phyloP scores from a whole-genome alignment of 306 rosid genomes.

The Potentilla sterilis region DNA sequence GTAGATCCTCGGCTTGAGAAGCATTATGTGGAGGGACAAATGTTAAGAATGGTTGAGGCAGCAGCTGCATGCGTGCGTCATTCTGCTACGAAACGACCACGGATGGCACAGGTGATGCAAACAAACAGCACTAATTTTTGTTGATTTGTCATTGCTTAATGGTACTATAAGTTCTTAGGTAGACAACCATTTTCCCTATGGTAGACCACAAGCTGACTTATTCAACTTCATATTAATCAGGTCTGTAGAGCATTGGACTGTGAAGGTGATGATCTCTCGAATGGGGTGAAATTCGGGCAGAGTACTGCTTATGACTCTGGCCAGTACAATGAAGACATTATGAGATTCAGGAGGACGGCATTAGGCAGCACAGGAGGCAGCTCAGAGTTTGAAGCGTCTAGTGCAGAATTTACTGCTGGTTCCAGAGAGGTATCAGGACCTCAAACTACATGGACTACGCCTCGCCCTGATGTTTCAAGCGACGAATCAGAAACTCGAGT shows the following conservation, averaged over 20 bases:
- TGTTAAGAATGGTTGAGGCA: slow-evolving; percentile 82
- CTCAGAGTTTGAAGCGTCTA: slow-evolving; percentile 43
- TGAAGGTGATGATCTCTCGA: slow-evolving; percentile 72
- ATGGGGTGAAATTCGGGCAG: slow-evolving; percentile 87
- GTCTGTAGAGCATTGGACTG: slow-evolving; percentile 77
- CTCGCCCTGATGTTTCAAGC: slow-evolving; percentile 29
- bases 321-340: slow-evolving; percentile 60
- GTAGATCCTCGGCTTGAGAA: slow-evolving; percentile 66
- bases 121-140: neutral
- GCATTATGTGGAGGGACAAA: slow-evolving; percentile 59
- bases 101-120: slow-evolving; percentile 81
- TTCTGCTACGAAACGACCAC: slow-evolving; percentile 83
- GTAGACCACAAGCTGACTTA: neutral
- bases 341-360: slow-evolving; percentile 60
- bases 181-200: neutral
- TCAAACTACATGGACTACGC: slow-evolving; percentile 22
- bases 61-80: slow-evolving; percentile 96
- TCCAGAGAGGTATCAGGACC: slow-evolving; percentile 40
- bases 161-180: neutral
- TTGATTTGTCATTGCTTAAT: neutral
- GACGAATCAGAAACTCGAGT: slow-evolving; percentile 49
- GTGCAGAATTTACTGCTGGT: slow-evolving; percentile 34
- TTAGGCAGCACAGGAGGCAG: slow-evolving; percentile 35
- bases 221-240: slow-evolving; percentile 30
- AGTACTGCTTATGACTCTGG: slow-evolving; percentile 71